A percentile compares a stretch with the other conserved stretches of the same genome.
These are phyloP conservation scores for Irineochytrium annulatum DNA, from an alignment of 192 early-diverging fungal species.

Conservation along the genomic window DNA sequence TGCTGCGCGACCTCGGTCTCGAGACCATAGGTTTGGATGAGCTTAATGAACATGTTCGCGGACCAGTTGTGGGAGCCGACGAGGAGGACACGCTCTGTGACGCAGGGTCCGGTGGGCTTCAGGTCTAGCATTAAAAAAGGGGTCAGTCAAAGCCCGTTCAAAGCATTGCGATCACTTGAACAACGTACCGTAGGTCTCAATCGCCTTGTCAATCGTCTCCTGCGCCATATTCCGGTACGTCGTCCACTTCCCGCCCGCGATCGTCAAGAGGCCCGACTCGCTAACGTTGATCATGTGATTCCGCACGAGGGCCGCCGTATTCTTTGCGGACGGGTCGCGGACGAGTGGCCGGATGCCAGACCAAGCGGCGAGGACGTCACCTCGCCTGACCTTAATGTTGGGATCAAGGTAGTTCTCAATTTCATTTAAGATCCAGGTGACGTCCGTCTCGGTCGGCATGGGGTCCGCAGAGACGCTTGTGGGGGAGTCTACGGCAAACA, in stretches of 20 bases:
- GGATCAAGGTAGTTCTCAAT: slow-evolving; percentile 84
- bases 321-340: slow-evolving; percentile 88
- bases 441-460: slow-evolving; percentile 85
- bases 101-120: slow-evolving; percentile 63
- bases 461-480: slow-evolving; percentile 80
- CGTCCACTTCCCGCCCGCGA: slow-evolving; percentile 99
- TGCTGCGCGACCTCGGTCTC: slow-evolving; percentile 90
- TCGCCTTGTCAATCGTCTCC: slow-evolving; percentile 87
- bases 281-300: slow-evolving; percentile 96
- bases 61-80: slow-evolving; percentile 85
- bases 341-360: slow-evolving; percentile 95
- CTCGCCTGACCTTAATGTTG: slow-evolving; percentile 89
- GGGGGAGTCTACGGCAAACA: slow-evolving; percentile 62
- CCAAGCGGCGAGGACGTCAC: slow-evolving; percentile 97
- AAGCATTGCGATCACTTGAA: not conserved
- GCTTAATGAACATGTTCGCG: slow-evolving; percentile 90
- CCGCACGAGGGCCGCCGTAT: slow-evolving; percentile 87
- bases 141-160: not conserved
- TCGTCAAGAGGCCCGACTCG: slow-evolving; percentile 77
- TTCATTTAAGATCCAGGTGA: slow-evolving; percentile 92
- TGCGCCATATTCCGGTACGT: slow-evolving; percentile 96
- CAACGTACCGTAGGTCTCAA: slow-evolving; percentile 57
- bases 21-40: slow-evolving; percentile 93
- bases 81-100: slow-evolving; percentile 70
- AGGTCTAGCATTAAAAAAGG: slow-evolving; percentile 35